phyloP scores from a whole-genome alignment of 2,329 filamentous ascomycete genomes.

The Torrubiella hemipterigena region DNA sequence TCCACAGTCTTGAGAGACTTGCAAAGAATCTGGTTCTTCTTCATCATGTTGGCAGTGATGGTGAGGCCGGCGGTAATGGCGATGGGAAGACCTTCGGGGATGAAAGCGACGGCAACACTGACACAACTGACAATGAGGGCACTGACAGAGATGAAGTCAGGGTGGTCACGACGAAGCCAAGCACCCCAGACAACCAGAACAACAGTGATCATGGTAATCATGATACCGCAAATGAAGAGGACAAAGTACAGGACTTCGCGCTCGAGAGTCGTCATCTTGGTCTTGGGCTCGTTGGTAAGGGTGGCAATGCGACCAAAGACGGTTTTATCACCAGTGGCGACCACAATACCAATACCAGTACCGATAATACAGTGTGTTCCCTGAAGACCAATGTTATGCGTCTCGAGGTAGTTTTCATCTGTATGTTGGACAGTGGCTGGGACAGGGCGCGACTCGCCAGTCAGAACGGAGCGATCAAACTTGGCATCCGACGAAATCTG shows the following conservation, averaged over 20 bases:
- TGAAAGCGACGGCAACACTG: conserved; percentile 61
- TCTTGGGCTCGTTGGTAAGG: conserved; percentile 57
- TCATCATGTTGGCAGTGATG: conserved; percentile 67
- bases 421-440: conserved; percentile 52
- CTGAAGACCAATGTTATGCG: conserved; percentile 62
- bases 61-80: conserved; percentile 60
- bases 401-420: conserved; percentile 66
- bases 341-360: conserved; percentile 52
- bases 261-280: conserved; percentile 56
- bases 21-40: conserved; percentile 64
- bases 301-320: conserved; percentile 68
- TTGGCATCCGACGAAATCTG: conserved; percentile 57
- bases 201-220: conserved; percentile 51
- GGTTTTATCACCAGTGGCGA: conserved; percentile 60
- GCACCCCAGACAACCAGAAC: conserved; percentile 57
- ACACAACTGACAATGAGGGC: conserved; percentile 64
- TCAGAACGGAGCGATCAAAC: conserved; percentile 64
- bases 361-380: conserved; percentile 70
- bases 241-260: conserved; percentile 65
- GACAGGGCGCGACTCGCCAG: conserved; percentile 54
- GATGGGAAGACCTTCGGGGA: conserved; percentile 62
- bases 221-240: conserved; percentile 54
- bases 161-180: conserved; percentile 56
- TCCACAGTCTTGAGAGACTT: conserved; percentile 72
- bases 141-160: conserved; percentile 60